Evolutionary conservation across 306 rosid species (phyloP), one percentile per base, ranked within the genome.

Genomic region (Lathyrus aphaca): DNA sequence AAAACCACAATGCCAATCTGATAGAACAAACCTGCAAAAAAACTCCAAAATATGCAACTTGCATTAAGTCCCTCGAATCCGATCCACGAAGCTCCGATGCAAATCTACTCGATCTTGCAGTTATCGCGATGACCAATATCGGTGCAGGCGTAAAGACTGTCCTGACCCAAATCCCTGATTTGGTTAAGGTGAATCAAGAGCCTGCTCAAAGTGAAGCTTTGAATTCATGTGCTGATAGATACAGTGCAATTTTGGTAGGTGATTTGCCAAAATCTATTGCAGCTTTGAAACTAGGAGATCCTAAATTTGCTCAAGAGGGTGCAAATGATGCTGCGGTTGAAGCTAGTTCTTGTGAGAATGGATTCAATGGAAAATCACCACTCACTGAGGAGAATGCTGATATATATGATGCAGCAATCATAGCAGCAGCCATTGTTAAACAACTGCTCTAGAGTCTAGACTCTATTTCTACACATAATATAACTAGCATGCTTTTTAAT

Each of bases 1-100:
- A 51, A 21, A 21, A 2, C 56, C 18, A 50, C 4, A 35, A 74
- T 16, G 69, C 66, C 45, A 71, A 37, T 8, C 55, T 83, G 50
- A 75, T 86, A 0, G 59, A 73, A 12, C 39, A 70, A 73, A 83
- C 83, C 30, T 85, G 92, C 78, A 67, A 50, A 45, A 25, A 76
- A n/a, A 89, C 92, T 2, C 91, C 88, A 8, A 35, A 72, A 10
- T 60, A 51, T 19, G 18, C 48, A 15, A 62, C 79, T 6, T 89
- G 87, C 30, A 18, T 69, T 14, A 64, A 78, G 0, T 64, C 53
- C 32, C 82, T 86, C 53, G 10, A 37, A 48, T 37, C 86, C 1
- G 83, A 82, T 21, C 79, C 84, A 2, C 12, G 44, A 5, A 81
- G 88, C 69, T 6, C 66, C 0, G 5, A 5, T 0, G 68, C 87